A percentile compares a stretch with the other conserved stretches of the same genome.
These are phyloP conservation scores for Brachypodium distachyon DNA, from an alignment of 202 grass and related monocot genomes.

Conservation along the genomic window DNA sequence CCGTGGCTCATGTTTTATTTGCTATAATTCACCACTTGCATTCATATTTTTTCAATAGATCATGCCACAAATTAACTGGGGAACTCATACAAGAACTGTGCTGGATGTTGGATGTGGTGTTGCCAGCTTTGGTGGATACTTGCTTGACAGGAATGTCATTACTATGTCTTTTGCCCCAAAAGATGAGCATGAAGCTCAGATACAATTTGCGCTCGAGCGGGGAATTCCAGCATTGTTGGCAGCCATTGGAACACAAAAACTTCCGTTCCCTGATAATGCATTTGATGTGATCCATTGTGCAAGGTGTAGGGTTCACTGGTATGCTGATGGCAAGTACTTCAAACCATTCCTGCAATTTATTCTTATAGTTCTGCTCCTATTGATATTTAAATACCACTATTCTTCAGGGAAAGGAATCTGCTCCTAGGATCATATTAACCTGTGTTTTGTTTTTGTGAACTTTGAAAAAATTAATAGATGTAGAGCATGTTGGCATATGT, in stretches of 20 bases:
- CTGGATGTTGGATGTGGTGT: conserved; percentile 94
- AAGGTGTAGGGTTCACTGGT: conserved; percentile 91
- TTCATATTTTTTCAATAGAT: conserved; percentile 40
- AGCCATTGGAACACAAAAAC: conserved; percentile 84
- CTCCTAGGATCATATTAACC: neutral
- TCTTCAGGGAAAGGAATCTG: neutral
- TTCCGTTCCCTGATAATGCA: conserved; percentile 86
- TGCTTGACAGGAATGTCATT: conserved; percentile 85
- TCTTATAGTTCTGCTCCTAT: neutral
- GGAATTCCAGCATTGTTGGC: conserved; percentile 85
- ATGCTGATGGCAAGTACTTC: conserved; percentile 69
- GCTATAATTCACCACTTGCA: conserved; percentile 22
- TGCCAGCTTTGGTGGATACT: conserved; percentile 88
- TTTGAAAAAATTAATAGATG: neutral
- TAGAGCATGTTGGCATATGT: neutral
- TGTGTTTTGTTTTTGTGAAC: neutral
- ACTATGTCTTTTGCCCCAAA: conserved; percentile 95
- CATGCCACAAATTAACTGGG: conserved; percentile 68
- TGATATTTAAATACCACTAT: neutral
- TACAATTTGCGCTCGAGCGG: conserved; percentile 85
- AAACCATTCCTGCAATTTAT: conserved; percentile 9
- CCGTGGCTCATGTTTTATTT: neutral
- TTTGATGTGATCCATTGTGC: conserved; percentile 92
- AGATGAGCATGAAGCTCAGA: conserved; percentile 96
- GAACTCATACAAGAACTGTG: conserved; percentile 63